Conservation (phyloP, 371 early-diverging fungal genomes). For the Mortierella sp. region DNA sequence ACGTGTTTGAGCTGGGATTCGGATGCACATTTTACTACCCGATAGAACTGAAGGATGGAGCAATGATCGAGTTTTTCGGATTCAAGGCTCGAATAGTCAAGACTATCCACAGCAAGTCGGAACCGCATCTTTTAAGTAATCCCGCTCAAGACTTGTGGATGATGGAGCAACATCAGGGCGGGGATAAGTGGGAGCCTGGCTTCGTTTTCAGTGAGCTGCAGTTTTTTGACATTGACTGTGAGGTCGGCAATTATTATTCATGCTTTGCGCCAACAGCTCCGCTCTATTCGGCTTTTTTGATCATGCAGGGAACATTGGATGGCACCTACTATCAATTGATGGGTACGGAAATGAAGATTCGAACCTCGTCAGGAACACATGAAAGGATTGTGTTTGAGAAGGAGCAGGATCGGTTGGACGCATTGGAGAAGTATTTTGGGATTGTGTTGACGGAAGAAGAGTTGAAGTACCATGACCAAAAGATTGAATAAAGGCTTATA, state of each 20-base stretch:
- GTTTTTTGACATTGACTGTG: constrained; percentile 22
- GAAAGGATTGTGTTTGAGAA: constrained; percentile 8
- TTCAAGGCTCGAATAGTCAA: constrained; percentile 21
- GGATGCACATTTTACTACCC: constrained; percentile 17
- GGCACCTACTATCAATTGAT: constrained; percentile 12
- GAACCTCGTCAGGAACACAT: constrained; percentile 6
- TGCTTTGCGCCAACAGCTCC: constrained; percentile 8
- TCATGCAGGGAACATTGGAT: constrained; percentile 21
- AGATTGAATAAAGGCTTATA: constrained; percentile 15
- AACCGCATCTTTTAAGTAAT: constrained; percentile 15
- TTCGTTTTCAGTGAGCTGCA: constrained; percentile 23
- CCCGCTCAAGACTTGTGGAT: constrained; percentile 18
- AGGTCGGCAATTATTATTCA: constrained; percentile 14
- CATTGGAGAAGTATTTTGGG: constrained; percentile 27
- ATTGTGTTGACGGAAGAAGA: constrained; percentile 37
- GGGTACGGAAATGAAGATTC: constrained; percentile 8
- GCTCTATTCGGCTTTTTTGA: constrained; percentile 17
- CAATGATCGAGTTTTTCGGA: constrained; percentile 23
- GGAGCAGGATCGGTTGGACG: constrained; percentile 27
- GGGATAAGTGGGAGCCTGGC: constrained; percentile 22
- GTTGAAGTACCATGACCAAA: constrained; percentile 26
- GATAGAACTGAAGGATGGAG: constrained; percentile 11
- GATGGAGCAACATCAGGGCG: constrained; percentile 17
- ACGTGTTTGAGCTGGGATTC: constrained; percentile 31
- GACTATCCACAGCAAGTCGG: constrained; percentile 4